Evolutionary conservation across 1,284 basidiomycete genomes (phyloP), one percentile per base, ranked within the genome.

Genomic region (Puccinia coronata): DNA sequence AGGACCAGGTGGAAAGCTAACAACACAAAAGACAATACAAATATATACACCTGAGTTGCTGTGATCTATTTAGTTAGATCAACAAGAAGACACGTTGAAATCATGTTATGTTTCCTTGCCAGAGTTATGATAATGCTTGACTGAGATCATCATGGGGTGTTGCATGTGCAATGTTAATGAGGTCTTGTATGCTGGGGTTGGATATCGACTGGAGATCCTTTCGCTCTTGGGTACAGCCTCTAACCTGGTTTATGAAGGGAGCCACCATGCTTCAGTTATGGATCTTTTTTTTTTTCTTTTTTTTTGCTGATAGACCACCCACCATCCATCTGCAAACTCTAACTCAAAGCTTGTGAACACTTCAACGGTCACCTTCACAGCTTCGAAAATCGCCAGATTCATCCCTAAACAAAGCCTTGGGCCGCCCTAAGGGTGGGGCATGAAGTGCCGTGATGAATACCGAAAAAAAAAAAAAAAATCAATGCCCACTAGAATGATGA

Each of bases 381-480:
- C 72, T 63, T 81, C 72, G 23, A 69, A 51, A 18, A 55, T 34
- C 8, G 80, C 80, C 28, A 81, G 63, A 49, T 75, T 81, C 43
- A 69, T 67, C 28, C 80, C 80, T 31, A 76, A 34, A 55, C 72
- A 81, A 55, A 55, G 18, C n/a, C 80, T 51, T 61, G 80, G 57
- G 23, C 80, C 80, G 14, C 59, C 72, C 43, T 81, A 28, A 28
- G 28, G 12, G 41, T 3, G 39, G 14, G 20, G 18, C 31, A 18
- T 61, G 67, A 79, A n/a, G n/a, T n/a, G n/a, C n/a, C n/a, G n/a
- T n/a, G n/a, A n/a, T n/a, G n/a, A n/a, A n/a, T n/a, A n/a, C n/a
- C n/a, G n/a, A n/a, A n/a, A n/a, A n/a, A n/a, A n/a, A n/a, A n/a
- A n/a, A n/a, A n/a, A n/a, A n/a, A n/a, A n/a, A n/a, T n/a, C n/a